These are phyloP conservation scores for Teratosphaeria pseudoeucalypti DNA, from an alignment of 2,329 filamentous ascomycete genomes.

Conservation along the genomic window DNA sequence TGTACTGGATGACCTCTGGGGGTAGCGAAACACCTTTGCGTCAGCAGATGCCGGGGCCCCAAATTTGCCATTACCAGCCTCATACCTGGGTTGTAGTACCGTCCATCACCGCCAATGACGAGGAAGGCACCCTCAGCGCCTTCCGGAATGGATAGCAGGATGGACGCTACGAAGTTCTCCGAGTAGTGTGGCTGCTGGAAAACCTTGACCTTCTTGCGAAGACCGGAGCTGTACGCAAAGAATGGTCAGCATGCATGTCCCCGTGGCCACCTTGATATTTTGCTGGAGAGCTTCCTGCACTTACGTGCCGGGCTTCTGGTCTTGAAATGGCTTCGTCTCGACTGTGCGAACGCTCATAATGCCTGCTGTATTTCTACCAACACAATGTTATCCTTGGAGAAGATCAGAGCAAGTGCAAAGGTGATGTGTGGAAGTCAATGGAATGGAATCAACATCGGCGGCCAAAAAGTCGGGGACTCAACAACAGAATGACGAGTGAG, in stretches of 20 bases:
- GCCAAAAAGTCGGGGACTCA: not conserved
- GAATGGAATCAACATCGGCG: not conserved
- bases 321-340: slow-evolving; percentile 67
- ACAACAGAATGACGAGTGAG: not conserved
- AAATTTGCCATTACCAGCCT: not conserved
- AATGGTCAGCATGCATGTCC: not conserved
- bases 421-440: not conserved
- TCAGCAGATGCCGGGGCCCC: not conserved
- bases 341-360: slow-evolving; percentile 70
- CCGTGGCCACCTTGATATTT: slow-evolving; percentile 6
- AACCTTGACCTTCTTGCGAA: slow-evolving; percentile 97
- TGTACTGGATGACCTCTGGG: slow-evolving; percentile 79
- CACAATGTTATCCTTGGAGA: not conserved
- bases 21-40: not conserved
- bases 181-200: slow-evolving; percentile 95
- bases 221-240: slow-evolving; percentile 60
- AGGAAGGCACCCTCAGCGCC: slow-evolving; percentile 79
- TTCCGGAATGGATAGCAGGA: slow-evolving; percentile 92
- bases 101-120: slow-evolving; percentile 94
- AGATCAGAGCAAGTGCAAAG: not conserved
- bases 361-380: slow-evolving; percentile 10
- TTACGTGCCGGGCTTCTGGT: slow-evolving; percentile 99
- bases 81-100: slow-evolving; percentile 72
- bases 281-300: slow-evolving; percentile 32
- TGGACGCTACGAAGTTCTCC: slow-evolving; percentile 89